Evolutionary conservation across 2,329 filamentous ascomycete species (phyloP).

Genomic region (Trichoderma brevicompactum): DNA sequence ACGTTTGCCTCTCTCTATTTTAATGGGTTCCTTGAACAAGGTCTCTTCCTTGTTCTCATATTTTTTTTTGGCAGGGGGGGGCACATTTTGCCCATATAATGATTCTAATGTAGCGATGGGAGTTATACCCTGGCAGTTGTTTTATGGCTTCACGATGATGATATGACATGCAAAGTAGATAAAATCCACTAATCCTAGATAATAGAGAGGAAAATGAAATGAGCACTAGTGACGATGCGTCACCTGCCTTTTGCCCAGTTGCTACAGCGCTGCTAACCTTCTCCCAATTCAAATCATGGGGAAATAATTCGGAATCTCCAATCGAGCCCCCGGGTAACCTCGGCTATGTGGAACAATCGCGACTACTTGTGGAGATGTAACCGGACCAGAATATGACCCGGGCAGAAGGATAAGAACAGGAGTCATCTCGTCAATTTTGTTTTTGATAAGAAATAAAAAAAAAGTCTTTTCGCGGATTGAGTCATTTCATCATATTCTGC

Average conservation of each 20-base stretch:
- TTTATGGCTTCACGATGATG: neutral
- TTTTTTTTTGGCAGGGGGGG: too few relatives aligned
- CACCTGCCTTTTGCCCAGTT: neutral
- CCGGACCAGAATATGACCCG: slow-evolving; percentile 9
- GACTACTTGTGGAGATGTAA: slow-evolving; percentile 28
- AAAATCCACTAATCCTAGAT: too few relatives aligned
- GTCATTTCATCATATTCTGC: slow-evolving; percentile 29
- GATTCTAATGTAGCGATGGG: neutral
- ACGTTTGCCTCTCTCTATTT: neutral
- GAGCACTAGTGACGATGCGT: neutral
- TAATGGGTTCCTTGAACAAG: neutral
- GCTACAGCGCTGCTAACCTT: neutral
- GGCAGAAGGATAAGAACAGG: slow-evolving; percentile 16
- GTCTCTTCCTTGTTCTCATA: too few relatives aligned
- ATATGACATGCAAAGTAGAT: neutral
- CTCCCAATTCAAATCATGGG: neutral
- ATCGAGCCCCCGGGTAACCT: slow-evolving; percentile 25
- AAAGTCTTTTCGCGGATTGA: neutral
- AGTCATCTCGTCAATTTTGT: slow-evolving; percentile 2
- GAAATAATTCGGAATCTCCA: neutral
- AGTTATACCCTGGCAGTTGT: neutral
- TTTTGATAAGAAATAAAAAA: neutral
- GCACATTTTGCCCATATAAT: too few relatives aligned
- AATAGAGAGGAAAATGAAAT: too few relatives aligned
- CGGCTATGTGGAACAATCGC: slow-evolving; percentile 27